phyloP scores from a whole-genome alignment of 2,329 filamentous ascomycete genomes.

The Neonectria sp. region DNA sequence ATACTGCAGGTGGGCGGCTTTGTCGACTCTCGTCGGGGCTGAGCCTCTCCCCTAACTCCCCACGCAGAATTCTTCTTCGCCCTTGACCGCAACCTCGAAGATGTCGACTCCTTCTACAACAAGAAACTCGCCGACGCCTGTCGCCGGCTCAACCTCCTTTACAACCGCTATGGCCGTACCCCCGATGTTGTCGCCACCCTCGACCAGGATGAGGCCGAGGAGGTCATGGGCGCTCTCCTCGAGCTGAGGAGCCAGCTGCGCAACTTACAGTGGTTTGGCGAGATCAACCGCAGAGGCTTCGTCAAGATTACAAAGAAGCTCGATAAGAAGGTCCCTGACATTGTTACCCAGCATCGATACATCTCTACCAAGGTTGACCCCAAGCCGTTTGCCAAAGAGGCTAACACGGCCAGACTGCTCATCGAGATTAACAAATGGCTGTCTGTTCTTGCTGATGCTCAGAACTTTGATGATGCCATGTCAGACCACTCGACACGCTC shows the following conservation, averaged over 20 bases:
- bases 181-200: conserved; percentile 79
- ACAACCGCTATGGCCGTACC: conserved; percentile 87
- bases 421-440: conserved; percentile 91
- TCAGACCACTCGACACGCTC: conserved; percentile 84
- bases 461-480: conserved; percentile 80
- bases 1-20: conserved; percentile 86
- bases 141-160: conserved; percentile 86
- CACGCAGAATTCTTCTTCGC: conserved; percentile 93
- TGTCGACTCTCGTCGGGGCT: conserved; percentile 48
- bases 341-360: conserved; percentile 86
- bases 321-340: conserved; percentile 90
- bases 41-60: conserved; percentile 52
- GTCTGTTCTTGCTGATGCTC: conserved; percentile 83
- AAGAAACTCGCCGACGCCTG: conserved; percentile 91
- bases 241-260: conserved; percentile 90
- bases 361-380: conserved; percentile 92
- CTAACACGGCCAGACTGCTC: conserved; percentile 63
- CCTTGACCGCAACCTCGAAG: conserved; percentile 96
- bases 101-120: conserved; percentile 97
- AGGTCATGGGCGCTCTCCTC: conserved; percentile 89
- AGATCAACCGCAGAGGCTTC: conserved; percentile 95
- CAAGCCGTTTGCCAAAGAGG: conserved; percentile 86
- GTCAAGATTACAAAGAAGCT: conserved; percentile 99
- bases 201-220: conserved; percentile 91
- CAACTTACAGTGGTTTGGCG: conserved; percentile 97